These are phyloP conservation scores for Helotiales sp. DNA, from an alignment of 2,329 filamentous ascomycete genomes.

Conservation along the genomic window DNA sequence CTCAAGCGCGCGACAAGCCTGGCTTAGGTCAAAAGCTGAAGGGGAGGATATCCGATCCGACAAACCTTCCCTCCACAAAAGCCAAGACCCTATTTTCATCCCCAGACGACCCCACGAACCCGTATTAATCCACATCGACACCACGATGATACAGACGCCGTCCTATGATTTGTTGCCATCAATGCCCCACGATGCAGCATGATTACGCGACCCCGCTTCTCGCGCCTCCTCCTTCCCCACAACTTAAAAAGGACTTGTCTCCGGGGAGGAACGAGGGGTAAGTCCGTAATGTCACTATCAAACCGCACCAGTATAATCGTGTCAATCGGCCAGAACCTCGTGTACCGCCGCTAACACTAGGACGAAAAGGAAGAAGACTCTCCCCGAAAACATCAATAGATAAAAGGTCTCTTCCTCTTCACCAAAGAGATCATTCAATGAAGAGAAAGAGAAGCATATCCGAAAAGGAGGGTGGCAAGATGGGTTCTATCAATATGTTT, in stretches of 20 bases:
- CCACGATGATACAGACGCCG: not conserved
- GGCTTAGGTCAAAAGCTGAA: not conserved
- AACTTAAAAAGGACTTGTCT: not conserved
- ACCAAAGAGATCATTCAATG: not conserved
- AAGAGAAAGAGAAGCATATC: too few relatives aligned
- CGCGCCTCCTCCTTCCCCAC: not conserved
- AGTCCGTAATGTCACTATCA: not conserved
- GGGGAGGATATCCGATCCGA: not conserved
- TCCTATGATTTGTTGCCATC: too few relatives aligned
- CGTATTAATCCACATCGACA: not conserved
- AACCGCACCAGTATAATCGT: not conserved
- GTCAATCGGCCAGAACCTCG: not conserved
- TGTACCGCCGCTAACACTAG: not conserved
- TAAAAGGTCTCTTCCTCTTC: not conserved
- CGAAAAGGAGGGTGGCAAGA: not conserved
- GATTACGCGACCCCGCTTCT: not conserved
- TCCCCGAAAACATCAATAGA: not conserved
- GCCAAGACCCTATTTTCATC: not conserved
- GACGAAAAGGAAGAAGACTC: not conserved
- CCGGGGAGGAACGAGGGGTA: conserved; percentile 1
- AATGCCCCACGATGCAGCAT: not conserved
- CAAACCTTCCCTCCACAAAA: not conserved
- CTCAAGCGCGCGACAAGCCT: not conserved
- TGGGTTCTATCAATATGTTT: conserved; percentile 20
- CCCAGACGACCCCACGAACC: not conserved